Evolutionary conservation across 2,329 filamentous ascomycete species (phyloP).

Genomic region (Ceratocystis eucalypticola): DNA sequence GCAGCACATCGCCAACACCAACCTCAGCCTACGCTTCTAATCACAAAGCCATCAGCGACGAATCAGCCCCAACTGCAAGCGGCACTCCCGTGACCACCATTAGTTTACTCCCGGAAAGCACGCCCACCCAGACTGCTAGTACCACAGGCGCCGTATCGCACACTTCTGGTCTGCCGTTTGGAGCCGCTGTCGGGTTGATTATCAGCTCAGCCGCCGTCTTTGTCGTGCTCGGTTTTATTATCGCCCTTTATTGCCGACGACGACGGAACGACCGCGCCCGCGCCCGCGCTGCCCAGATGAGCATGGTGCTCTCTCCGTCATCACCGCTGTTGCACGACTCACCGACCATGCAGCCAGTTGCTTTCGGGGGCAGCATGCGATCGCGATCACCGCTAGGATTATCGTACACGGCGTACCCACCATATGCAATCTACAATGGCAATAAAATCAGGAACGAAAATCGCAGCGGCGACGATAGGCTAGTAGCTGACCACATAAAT

Average conservation of each 20-base stretch:
- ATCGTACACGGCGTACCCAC: conserved; percentile 3
- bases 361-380: background rate
- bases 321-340: background rate
- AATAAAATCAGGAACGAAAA: background rate
- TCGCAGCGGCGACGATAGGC: background rate
- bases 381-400: conserved; percentile 6
- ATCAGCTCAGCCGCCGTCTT: conserved; percentile 11
- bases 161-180: conserved; percentile 9
- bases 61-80: too few species aligned
- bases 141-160: background rate
- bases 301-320: background rate
- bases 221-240: conserved; percentile 7
- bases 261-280: conserved; percentile 6
- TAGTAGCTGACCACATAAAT: background rate
- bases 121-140: background rate
- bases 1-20: background rate
- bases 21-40: background rate
- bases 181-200: conserved; percentile 14
- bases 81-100: too few species aligned
- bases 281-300: background rate
- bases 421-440: background rate
- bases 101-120: too few species aligned
- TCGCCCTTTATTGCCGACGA: conserved; percentile 11
- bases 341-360: background rate
- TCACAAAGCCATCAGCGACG: background rate